Base-by-base conservation (phyloP, 805 yeast genomes). In the Brettanomyces custersianus region DNA sequence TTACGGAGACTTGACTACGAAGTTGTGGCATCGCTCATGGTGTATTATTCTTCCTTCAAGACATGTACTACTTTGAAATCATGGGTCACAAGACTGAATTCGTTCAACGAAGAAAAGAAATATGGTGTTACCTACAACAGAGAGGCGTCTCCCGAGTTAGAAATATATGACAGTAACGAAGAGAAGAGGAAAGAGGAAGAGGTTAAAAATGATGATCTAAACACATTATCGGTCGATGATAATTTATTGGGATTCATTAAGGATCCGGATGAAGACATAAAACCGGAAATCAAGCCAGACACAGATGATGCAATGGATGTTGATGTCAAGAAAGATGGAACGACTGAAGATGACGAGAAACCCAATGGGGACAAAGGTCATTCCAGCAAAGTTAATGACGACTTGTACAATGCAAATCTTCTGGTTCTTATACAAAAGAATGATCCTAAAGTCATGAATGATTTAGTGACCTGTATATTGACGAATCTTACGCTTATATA, bases 171-270 rank as follows among this genome's bases (percentile, higher is more conserved):
- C 30, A 34, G 35, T 9, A 30, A 17, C 2, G 31, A 11, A 18
- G 24, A 13, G 10, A 23, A 24, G 33, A 20, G 4, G 3, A 4
- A 15, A 13, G 34, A 21, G n/a, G 42, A 32, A n/a, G 15, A 7
- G 15, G n/a, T 12, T 11, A 4, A n/a, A 16, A 17, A 31, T 6
- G 10, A 15, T 11, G n/a, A 20, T 12, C 13, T 15, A 22, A 13
- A 22, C 10, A 22, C n/a, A 17, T 35, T 22, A 5, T 46, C 44
- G 8, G 43, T 49, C 30, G 59, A 55, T 24, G 39, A 49, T 4
- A 51, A 47, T 18, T 50, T 55, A 20, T 53, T 55, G 41, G 59
- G 59, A 1, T 51, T 53, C 34, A 48, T 54, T 9, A 46, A 51
- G 29, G 59, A 54, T 12, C 55, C 59, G 2, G 38, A 47, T 23